Conservation (phyloP, 768 basidiomycete species). For the Tricholomella constricta region DNA sequence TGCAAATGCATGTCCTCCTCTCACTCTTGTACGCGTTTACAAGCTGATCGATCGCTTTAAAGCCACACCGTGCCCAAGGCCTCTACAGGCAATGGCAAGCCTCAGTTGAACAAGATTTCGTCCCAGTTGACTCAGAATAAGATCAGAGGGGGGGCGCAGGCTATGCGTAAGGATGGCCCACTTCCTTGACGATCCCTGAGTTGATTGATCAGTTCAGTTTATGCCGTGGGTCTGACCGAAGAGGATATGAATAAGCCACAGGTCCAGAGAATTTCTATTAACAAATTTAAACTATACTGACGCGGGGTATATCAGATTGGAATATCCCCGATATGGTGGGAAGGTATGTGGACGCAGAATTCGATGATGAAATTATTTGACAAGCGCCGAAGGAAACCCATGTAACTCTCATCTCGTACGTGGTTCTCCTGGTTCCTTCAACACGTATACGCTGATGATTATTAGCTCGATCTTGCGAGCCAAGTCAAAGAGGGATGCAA, state of each 20-base stretch:
- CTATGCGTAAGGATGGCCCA: slow-evolving; percentile 64
- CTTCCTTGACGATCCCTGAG: neutral
- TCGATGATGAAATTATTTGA: neutral
- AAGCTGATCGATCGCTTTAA: slow-evolving; percentile 7
- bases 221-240: slow-evolving; percentile 75
- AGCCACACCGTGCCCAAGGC: slow-evolving; percentile 46
- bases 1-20: slow-evolving; percentile 29
- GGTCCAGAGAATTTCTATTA: slow-evolving; percentile 37
- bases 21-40: neutral
- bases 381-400: slow-evolving; percentile 63
- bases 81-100: slow-evolving; percentile 24
- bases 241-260: slow-evolving; percentile 86
- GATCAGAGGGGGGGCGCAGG: slow-evolving; percentile 75
- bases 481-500: slow-evolving; percentile 83
- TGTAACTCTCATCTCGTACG: slow-evolving; percentile 80
- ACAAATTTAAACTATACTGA: neutral
- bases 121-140: slow-evolving; percentile 76
- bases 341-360: slow-evolving; percentile 51
- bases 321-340: slow-evolving; percentile 91
- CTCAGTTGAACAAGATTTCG: slow-evolving; percentile 74
- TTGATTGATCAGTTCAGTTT: slow-evolving; percentile 47
- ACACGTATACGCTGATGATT: neutral
- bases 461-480: slow-evolving; percentile 74
- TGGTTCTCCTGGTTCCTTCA: neutral
- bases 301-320: slow-evolving; percentile 58